Conservation (phyloP, 208 protist genomes). For the Tritrichomonas foetus region DNA sequence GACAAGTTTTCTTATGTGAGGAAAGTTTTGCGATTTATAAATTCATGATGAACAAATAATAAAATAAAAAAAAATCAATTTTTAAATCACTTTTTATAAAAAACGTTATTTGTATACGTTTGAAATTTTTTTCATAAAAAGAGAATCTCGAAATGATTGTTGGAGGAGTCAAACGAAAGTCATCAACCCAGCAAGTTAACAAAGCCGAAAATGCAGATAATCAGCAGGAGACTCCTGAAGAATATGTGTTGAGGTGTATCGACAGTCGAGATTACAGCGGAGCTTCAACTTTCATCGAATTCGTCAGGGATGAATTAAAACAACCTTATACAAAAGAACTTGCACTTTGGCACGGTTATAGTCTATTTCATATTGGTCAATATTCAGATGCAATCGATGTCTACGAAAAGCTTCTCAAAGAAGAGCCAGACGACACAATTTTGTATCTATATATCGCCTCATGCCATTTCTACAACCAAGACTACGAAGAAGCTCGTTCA, state of each 20-base stretch:
- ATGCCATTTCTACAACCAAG: background rate
- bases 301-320: background rate
- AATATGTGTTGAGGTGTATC: background rate
- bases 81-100: too few relatives aligned
- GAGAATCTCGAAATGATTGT: background rate
- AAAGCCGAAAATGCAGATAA: background rate
- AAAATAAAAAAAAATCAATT: too few relatives aligned
- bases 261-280: background rate
- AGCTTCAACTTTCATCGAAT: slow-evolving; percentile 12
- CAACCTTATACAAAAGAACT: background rate
- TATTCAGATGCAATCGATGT: background rate
- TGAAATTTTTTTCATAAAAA: too few relatives aligned
- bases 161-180: background rate
- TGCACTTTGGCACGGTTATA: background rate
- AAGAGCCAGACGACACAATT: background rate
- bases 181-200: background rate
- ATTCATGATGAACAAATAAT: too few relatives aligned
- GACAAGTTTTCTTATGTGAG: too few relatives aligned
- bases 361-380: background rate
- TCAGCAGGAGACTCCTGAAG: background rate
- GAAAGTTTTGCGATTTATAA: too few relatives aligned
- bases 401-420: background rate
- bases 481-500: background rate
- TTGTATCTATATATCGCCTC: slow-evolving; percentile 8
- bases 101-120: too few relatives aligned